These are phyloP conservation scores for Aspergillus homomorphus DNA, from an alignment of 495 filamentous ascomycete genomes.

Conservation along the genomic window DNA sequence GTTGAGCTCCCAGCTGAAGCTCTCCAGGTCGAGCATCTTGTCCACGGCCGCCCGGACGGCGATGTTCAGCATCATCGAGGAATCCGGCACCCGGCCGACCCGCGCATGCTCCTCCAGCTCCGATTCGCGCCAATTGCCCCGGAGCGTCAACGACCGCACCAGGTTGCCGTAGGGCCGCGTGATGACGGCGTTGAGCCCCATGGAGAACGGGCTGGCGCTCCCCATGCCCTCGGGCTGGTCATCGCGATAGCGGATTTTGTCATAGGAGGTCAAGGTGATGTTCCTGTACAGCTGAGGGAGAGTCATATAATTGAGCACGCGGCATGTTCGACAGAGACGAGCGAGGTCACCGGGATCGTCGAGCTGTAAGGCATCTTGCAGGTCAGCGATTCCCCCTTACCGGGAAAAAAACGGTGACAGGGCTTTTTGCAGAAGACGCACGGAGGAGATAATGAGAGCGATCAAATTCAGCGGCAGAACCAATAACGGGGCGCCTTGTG, in stretches of 20 bases:
- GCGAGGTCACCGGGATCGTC: constrained; percentile 57
- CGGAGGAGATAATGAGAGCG: constrained; percentile 52
- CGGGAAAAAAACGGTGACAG: too few species aligned
- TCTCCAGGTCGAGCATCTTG: constrained; percentile 53
- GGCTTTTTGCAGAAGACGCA: constrained; percentile 25
- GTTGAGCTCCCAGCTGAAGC: constrained; percentile 61
- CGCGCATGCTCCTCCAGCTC: constrained; percentile 56
- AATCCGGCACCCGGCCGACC: constrained; percentile 58
- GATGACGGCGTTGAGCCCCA: constrained; percentile 60
- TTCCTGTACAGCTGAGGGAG: constrained; percentile 58
- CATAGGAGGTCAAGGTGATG: constrained; percentile 57
- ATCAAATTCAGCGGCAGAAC: constrained; percentile 58
- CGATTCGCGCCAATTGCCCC: constrained; percentile 57
- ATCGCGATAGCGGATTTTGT: constrained; percentile 56
- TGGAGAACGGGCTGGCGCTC: constrained; percentile 58
- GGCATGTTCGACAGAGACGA: constrained; percentile 56
- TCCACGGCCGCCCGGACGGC: constrained; percentile 57
- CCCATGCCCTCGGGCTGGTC: constrained; percentile 60
- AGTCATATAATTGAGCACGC: constrained; percentile 63
- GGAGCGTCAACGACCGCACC: constrained; percentile 50
- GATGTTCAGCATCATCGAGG: constrained; percentile 62
- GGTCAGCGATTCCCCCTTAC: not conserved
- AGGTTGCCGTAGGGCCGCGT: constrained; percentile 51
- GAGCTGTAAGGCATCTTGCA: constrained; percentile 32
- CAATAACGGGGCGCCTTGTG: constrained; percentile 36